A percentile compares a stretch with the other conserved stretches of the same genome.
Evolutionary conservation across 441 rosid species (phyloP).

Genomic region (Mallotus japonicus): DNA sequence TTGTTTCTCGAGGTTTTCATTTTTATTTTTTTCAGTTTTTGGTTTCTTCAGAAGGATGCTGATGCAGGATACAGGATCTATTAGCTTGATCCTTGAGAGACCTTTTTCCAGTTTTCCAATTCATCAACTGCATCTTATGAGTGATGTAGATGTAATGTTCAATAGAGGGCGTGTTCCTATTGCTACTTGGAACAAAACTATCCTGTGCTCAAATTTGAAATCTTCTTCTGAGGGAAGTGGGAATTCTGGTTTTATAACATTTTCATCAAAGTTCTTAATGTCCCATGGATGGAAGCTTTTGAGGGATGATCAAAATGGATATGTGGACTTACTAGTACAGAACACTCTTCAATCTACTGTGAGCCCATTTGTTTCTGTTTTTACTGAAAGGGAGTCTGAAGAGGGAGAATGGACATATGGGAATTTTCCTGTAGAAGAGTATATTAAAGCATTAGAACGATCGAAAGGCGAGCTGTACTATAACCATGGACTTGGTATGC

Average conservation of each 20-base stretch:
- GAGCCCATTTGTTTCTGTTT: constrained; percentile 60
- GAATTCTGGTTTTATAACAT: constrained; percentile 68
- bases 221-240: constrained; percentile 48
- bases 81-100: constrained; percentile 83
- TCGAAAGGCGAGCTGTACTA: constrained; percentile 87
- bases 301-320: constrained; percentile 38
- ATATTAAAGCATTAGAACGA: constrained; percentile 81
- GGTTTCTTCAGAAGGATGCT: constrained; percentile 65
- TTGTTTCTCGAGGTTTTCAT: constrained; percentile 28
- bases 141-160: constrained; percentile 60
- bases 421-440: constrained; percentile 85
- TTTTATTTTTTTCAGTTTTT: constrained; percentile 44
- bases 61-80: constrained; percentile 52
- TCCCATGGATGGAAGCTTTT: constrained; percentile 59
- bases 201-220: constrained; percentile 54
- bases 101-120: constrained; percentile 81
- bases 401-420: constrained; percentile 94
- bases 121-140: constrained; percentile 48
- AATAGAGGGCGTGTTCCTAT: constrained; percentile 74
- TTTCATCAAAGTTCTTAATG: constrained; percentile 67
- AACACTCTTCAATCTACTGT: constrained; percentile 47
- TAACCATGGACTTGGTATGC: constrained; percentile 86
- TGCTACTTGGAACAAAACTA: constrained; percentile 64
- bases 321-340: constrained; percentile 29
- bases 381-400: constrained; percentile 66